Evolutionary conservation across 495 filamentous ascomycete genomes (phyloP), one percentile per base, ranked within the genome.

Genomic region (Aspergillus mulundensis): DNA sequence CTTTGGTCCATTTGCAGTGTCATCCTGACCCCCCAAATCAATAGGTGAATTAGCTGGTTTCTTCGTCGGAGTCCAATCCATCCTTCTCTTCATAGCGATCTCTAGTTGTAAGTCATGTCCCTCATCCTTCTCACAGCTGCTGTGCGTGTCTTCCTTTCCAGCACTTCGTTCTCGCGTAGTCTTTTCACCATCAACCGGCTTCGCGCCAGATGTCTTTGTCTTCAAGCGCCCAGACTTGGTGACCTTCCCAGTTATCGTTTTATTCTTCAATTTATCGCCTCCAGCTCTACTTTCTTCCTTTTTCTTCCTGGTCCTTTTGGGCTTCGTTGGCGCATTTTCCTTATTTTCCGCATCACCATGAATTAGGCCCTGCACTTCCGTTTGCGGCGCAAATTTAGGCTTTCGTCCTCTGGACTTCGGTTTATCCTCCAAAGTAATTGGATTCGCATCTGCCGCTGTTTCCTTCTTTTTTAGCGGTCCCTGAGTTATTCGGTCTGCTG

Each of bases 41-140:
- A 59, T 34, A 15, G 45, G 23, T 20, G 44, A 20, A 1, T 61
- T 36, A 2, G 45, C 40, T 3, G 63, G 60, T 24, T 68, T 56
- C 34, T 64, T 67, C 12, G 69, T 69, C 11, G 76, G 76, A n/a
- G 76, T 78, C 76, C 76, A 78, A 55, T 78, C 70, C 50, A 70
- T 21, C 24, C 73, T 66, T 45, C 76, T 64, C 47, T 66, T 68
- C 61, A 66, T 51, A 16, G 73, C 73, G 18, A 62, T 61, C 8
- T 73, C 71, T 40, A 78, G 42, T 20, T 70, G 60, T 24, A 76
- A 42, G 0, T 58, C 66, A 40, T n/a, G n/a, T n/a, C n/a, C n/a
- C n/a, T n/a, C n/a, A n/a, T 69, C 61, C 19, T 61, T 48, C 7
- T 56, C 59, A 53, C 62, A 16, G 1, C 43, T n/a, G n/a, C n/a